Percentiles rank a stretch among this genome's conserved stretches.
These are phyloP conservation scores for Ploettnerulaceae sp. DNA, from an alignment of 2,329 filamentous ascomycete species.

Conservation along the genomic window DNA sequence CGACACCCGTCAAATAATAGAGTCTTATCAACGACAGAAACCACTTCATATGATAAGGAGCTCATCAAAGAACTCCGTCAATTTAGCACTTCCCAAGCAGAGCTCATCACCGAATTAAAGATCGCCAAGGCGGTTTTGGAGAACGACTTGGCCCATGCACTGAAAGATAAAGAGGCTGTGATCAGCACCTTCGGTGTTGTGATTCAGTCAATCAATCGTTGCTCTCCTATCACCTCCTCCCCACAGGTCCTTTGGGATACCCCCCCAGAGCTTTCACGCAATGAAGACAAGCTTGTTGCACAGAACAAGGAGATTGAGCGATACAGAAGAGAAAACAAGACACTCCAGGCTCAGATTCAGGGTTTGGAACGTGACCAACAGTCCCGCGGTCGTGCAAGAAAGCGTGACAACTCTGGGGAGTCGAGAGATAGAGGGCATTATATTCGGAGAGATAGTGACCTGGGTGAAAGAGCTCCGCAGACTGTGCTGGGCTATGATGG, in stretches of 20 bases:
- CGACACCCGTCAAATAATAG: neutral
- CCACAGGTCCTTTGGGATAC: neutral
- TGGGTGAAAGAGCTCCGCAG: neutral
- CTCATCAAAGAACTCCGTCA: neutral
- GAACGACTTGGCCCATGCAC: slow-evolving; percentile 22
- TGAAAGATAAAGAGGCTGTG: slow-evolving; percentile 18
- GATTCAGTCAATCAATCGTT: slow-evolving; percentile 13
- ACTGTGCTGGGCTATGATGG: neutral
- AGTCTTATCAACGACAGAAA: neutral
- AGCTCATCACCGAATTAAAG: slow-evolving; percentile 13
- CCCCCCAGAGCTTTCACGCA: too few relatives aligned
- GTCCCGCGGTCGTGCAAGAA: neutral
- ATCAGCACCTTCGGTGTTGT: slow-evolving; percentile 15
- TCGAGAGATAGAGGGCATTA: neutral
- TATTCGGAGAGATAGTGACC: neutral
- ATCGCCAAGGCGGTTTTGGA: slow-evolving; percentile 26
- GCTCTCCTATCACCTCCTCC: neutral
- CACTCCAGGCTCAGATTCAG: slow-evolving; percentile 10
- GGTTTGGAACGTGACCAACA: neutral
- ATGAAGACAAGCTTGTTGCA: slow-evolving; percentile 5
- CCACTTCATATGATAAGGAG: neutral
- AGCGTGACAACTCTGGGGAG: neutral
- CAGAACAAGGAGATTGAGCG: slow-evolving; percentile 21
- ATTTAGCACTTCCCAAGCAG: neutral
- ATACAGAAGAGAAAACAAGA: slow-evolving; percentile 19